These are phyloP conservation scores for Podila clonocystis DNA, from an alignment of 192 early-diverging fungal species.

Conservation along the genomic window DNA sequence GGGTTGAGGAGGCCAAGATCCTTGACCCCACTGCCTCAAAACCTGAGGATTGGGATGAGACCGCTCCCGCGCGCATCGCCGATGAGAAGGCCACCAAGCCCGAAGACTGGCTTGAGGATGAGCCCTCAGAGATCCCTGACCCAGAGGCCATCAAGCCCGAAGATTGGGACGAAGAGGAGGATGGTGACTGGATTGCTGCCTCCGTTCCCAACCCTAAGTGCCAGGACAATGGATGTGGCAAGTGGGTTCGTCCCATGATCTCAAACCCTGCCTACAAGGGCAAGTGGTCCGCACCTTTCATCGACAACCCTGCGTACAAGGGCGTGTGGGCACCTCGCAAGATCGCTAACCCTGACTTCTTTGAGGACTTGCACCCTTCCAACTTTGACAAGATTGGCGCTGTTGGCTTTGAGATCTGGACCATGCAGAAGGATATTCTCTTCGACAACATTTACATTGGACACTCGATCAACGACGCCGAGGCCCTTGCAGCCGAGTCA, in stretches of 20 bases:
- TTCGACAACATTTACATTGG: conserved; percentile 95
- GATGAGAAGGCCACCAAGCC: conserved; percentile 82
- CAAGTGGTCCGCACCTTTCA: conserved; percentile 83
- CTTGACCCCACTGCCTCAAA: conserved; percentile 67
- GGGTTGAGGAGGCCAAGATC: conserved; percentile 87
- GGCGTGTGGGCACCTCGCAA: conserved; percentile 84
- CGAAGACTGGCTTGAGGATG: conserved; percentile 85
- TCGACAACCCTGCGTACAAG: conserved; percentile 92
- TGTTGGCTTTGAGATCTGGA: conserved; percentile 93
- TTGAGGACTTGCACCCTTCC: conserved; percentile 79
- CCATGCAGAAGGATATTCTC: conserved; percentile 84
- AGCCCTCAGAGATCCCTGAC: conserved; percentile 78
- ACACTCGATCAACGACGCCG: conserved; percentile 71
- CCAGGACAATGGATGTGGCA: conserved; percentile 75
- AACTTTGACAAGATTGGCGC: conserved; percentile 81
- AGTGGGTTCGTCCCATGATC: conserved; percentile 81
- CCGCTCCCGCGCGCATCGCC: conserved; percentile 78
- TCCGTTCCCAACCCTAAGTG: conserved; percentile 84
- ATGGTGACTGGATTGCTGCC: conserved; percentile 88
- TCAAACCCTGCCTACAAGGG: conserved; percentile 88
- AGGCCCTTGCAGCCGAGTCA: conserved; percentile 74
- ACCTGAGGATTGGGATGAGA: conserved; percentile 74
- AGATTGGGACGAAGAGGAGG: conserved; percentile 92
- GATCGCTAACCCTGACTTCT: conserved; percentile 85
- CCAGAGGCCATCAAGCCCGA: conserved; percentile 83